Evolutionary conservation across 139 green algal species (phyloP), one percentile per base, ranked within the genome.

Genomic region (Chlorella vulgaris): DNA sequence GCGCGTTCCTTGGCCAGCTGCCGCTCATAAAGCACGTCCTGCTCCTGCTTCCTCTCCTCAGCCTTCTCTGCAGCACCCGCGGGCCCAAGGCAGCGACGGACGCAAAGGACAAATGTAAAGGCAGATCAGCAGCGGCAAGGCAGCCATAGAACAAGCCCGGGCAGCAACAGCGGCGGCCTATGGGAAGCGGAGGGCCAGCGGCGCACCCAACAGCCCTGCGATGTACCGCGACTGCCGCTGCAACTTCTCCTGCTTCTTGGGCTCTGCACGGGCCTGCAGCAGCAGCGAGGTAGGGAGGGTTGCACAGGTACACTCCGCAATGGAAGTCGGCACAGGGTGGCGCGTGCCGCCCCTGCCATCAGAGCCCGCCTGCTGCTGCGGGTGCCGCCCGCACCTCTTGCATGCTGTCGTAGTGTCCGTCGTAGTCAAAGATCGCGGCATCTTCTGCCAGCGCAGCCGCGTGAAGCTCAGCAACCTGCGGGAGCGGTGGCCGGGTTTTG

Each of bases 341-440:
- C n/a, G n/a, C n/a, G n/a, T n/a, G n/a, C n/a, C n/a, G n/a, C n/a
- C n/a, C n/a, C n/a, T n/a, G n/a, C n/a, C 28, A 33, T 2, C 8
- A 33, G 26, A 33, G 28, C 26, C 61, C 33, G 61, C 26, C 80
- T 92, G 75, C n/a, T n/a, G n/a, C n/a, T n/a, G n/a, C n/a, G n/a
- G n/a, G n/a, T n/a, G n/a, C n/a, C n/a, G n/a, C n/a, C n/a, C 33
- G 4, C 68, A 58, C 62, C n/a, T 35, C 73, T 18, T 94, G 91
- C 5, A 99, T 96, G 78, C 73, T 83, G 50, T 99, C 96, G 69
- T 96, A 99, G 24, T 94, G 90, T 35, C 62, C 75, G 67, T 99
- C 96, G 81, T 99, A 99, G 80, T 98, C 95, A 71, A 99, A 99
- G 0, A 94, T 91, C 2, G 85, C 91, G 0, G 96, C 88, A 76